Evolutionary conservation across 164 flowering plant species (phyloP).

Genomic region (Vitis amurensis): DNA sequence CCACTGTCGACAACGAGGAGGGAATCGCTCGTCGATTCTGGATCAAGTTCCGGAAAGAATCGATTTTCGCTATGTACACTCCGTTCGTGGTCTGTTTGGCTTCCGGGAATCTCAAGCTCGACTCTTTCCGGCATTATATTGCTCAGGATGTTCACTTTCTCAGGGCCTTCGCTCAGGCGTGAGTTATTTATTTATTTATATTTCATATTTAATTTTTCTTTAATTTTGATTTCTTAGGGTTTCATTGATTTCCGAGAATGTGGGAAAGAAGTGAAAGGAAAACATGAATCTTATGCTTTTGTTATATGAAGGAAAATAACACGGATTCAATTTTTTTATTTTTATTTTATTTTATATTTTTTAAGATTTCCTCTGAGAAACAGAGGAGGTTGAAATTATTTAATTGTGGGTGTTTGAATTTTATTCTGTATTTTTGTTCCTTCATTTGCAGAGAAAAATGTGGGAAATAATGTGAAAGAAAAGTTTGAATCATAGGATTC

Average conservation of each 20-base stretch:
- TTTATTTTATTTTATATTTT: too few relatives aligned
- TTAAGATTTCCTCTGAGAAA: background rate
- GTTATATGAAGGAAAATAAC: too few relatives aligned
- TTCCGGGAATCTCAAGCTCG: slow-evolving; percentile 61
- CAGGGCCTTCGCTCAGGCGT: slow-evolving; percentile 81
- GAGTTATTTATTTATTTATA: slow-evolving; percentile 21
- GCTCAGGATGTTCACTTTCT: slow-evolving; percentile 82
- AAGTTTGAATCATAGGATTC: background rate
- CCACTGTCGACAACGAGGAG: too few relatives aligned
- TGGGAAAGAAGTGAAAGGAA: background rate
- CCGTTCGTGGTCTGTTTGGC: slow-evolving; percentile 76
- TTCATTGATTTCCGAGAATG: slow-evolving; percentile 6
- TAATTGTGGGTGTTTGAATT: background rate
- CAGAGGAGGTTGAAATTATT: background rate
- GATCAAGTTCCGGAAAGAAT: too few relatives aligned
- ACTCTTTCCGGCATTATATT: slow-evolving; percentile 66
- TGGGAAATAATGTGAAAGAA: too few relatives aligned
- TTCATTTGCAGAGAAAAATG: background rate
- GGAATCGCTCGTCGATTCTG: too few relatives aligned
- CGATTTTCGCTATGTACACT: slow-evolving; percentile 28
- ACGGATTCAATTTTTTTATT: too few relatives aligned
- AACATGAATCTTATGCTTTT: background rate
- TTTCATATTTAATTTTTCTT: slow-evolving; percentile 1
- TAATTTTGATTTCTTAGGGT: background rate
- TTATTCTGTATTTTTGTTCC: background rate